Conservation (phyloP, 2,329 filamentous ascomycete species). For the Fusarium annulatum region DNA sequence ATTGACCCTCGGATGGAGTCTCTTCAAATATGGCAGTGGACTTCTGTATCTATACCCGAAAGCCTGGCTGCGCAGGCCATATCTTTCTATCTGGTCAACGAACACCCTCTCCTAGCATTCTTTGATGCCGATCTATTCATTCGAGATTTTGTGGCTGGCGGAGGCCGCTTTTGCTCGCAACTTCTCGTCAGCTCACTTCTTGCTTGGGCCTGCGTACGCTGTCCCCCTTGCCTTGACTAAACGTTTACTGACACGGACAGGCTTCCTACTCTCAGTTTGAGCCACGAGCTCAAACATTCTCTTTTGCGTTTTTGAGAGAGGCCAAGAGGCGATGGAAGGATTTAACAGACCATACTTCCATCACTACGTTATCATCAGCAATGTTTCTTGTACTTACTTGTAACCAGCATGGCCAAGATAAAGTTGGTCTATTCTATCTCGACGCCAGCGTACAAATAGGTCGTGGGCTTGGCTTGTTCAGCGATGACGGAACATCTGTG, state of each 20-base stretch:
- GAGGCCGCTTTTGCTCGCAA: conserved; percentile 7
- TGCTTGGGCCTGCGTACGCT: conserved; percentile 21
- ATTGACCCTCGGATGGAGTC: not conserved
- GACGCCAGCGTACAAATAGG: conserved; percentile 10
- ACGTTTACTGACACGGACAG: not conserved
- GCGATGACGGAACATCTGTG: not conserved
- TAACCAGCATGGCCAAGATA: conserved; percentile 9
- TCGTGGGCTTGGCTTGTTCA: not conserved
- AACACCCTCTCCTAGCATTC: conserved; percentile 12
- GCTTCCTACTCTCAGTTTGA: conserved; percentile 23
- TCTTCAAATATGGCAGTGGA: conserved; percentile 21
- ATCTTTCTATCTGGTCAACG: conserved; percentile 13
- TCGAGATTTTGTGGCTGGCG: not conserved
- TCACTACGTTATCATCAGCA: not conserved
- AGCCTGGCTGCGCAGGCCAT: not conserved
- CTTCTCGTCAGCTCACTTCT: conserved; percentile 16
- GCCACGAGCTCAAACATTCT: not conserved
- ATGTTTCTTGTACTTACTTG: conserved; percentile 9
- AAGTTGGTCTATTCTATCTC: not conserved
- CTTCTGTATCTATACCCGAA: not conserved
- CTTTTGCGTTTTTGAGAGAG: not conserved
- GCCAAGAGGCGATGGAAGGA: conserved; percentile 4
- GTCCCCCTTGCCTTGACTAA: rapidly evolving
- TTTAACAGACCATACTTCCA: rapidly evolving
- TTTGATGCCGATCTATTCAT: conserved; percentile 17